phyloP scores from a whole-genome alignment of 768 basidiomycete species.

The Suillus subalutaceus region DNA sequence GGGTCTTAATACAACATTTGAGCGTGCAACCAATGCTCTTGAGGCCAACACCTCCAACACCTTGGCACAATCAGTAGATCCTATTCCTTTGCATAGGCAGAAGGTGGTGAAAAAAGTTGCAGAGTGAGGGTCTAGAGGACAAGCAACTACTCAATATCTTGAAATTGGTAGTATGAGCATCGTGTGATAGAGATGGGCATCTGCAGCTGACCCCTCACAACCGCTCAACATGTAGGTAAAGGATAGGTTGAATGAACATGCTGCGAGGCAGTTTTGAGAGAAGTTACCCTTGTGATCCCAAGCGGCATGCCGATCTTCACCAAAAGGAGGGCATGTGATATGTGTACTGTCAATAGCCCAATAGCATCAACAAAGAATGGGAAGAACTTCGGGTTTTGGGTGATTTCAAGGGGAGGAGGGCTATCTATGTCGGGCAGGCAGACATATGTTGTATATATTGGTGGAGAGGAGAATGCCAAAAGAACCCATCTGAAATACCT shows the following conservation, averaged over 20 bases:
- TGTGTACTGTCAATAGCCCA: slow-evolving; percentile 32
- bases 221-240: neutral
- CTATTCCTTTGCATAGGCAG: too few relatives aligned
- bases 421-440: slow-evolving; percentile 13
- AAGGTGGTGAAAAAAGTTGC: too few relatives aligned
- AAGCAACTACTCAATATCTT: too few relatives aligned
- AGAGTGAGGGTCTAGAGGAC: too few relatives aligned
- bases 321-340: slow-evolving; percentile 19
- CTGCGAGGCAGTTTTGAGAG: neutral
- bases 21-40: too few relatives aligned
- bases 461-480: slow-evolving; percentile 23
- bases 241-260: neutral
- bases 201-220: neutral
- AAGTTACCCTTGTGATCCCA: neutral
- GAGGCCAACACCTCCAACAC: too few relatives aligned
- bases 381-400: slow-evolving; percentile 24
- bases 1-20: too few relatives aligned
- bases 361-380: slow-evolving; percentile 28
- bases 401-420: slow-evolving; percentile 19
- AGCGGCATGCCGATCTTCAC: slow-evolving; percentile 14
- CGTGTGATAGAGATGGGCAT: too few relatives aligned
- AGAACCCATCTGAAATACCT: slow-evolving; percentile 36
- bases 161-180: too few relatives aligned
- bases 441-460: slow-evolving; percentile 32
- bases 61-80: too few relatives aligned